phyloP scores from a whole-genome alignment of 108 stramenopile genomes.

The Parmales sp. region DNA sequence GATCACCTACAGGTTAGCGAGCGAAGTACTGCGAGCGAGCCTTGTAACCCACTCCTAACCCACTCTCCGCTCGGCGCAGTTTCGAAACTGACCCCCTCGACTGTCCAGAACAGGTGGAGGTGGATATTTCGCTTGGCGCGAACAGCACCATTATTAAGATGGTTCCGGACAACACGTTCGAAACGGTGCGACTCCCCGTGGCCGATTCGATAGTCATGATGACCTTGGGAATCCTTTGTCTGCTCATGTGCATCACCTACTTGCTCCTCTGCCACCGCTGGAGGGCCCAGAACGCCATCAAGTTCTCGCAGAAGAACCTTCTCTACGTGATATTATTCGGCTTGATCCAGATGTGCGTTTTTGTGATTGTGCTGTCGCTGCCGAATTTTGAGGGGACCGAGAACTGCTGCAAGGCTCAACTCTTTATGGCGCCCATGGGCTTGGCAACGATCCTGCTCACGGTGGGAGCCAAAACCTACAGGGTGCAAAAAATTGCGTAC shows the following conservation, averaged over 20 bases:
- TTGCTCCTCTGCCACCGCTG: not conserved
- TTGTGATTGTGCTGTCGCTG: not conserved
- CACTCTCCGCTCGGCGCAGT: too few relatives aligned
- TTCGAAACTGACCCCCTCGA: too few relatives aligned
- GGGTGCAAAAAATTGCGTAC: not conserved
- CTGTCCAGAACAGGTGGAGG: too few relatives aligned
- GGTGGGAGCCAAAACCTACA: not conserved
- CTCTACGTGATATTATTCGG: not conserved
- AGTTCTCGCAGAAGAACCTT: not conserved
- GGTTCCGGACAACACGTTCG: not conserved
- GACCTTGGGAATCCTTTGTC: not conserved
- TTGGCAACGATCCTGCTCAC: not conserved
- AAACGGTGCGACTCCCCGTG: not conserved
- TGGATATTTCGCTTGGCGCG: too few relatives aligned
- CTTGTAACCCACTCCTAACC: too few relatives aligned
- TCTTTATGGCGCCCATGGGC: not conserved
- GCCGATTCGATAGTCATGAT: not conserved
- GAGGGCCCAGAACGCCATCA: not conserved
- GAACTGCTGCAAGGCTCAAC: too few relatives aligned
- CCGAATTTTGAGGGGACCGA: not conserved
- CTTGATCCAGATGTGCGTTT: not conserved
- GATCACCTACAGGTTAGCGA: too few relatives aligned
- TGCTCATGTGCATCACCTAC: not conserved
- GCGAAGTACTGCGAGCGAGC: too few relatives aligned
- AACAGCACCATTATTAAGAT: too few relatives aligned